These are phyloP conservation scores for Capsicum pubescens DNA, from an alignment of 257 asterid species.

Conservation along the genomic window DNA sequence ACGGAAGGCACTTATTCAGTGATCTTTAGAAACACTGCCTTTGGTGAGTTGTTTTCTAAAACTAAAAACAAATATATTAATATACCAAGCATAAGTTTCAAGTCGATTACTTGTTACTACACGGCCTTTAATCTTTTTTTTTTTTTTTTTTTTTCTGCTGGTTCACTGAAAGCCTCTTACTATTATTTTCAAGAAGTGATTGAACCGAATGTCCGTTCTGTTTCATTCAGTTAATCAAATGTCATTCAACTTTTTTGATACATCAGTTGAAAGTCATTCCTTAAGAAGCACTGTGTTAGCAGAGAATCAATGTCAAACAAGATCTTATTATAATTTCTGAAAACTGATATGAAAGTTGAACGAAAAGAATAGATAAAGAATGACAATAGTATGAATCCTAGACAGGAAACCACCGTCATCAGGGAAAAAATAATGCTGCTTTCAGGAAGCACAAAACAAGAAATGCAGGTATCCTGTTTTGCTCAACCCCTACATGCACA, in stretches of 20 bases:
- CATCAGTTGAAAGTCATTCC: constrained; percentile 5
- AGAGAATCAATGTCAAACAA: neutral
- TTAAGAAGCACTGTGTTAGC: neutral
- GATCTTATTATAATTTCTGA: neutral
- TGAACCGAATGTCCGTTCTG: neutral
- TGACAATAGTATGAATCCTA: neutral
- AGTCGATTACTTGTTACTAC: neutral
- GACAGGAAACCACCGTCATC: neutral
- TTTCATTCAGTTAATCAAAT: neutral
- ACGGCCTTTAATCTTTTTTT: neutral
- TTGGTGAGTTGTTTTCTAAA: neutral
- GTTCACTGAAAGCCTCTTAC: constrained; percentile 12
- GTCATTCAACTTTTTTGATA: neutral
- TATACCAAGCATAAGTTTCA: neutral
- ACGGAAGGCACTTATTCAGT: neutral
- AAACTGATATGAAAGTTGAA: neutral
- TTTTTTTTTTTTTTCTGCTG: neutral
- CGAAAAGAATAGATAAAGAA: neutral
- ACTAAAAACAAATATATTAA: neutral
- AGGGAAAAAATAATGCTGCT: neutral
- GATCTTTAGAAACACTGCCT: neutral
- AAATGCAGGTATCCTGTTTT: constrained; percentile 2
- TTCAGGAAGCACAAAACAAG: neutral
- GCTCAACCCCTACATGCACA: neutral
- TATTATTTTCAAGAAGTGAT: constrained; percentile 3